Evolutionary conservation across 805 yeast species (phyloP).

Genomic region (Hermanozyma aechmeae): DNA sequence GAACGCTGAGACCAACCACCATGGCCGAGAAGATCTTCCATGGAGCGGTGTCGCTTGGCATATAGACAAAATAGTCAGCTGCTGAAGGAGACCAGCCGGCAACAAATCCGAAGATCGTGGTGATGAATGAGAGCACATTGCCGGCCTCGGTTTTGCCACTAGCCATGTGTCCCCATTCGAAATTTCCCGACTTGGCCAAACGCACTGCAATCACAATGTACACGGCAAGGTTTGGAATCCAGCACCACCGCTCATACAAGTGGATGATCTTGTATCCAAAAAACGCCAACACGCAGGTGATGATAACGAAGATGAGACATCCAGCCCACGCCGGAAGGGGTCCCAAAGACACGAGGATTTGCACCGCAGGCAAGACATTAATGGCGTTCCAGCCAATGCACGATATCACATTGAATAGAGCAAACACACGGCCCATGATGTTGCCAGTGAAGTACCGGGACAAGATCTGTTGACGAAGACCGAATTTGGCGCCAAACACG

Average conservation of each 20-base stretch:
- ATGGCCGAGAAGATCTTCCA: constrained; percentile 19
- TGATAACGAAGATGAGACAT: constrained; percentile 21
- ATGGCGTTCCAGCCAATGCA: constrained; percentile 28
- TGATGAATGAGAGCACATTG: constrained; percentile 9
- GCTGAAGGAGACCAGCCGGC: constrained; percentile 26
- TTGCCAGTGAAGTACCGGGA: constrained; percentile 23
- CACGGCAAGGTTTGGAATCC: constrained; percentile 22
- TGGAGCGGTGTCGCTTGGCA: constrained; percentile 16
- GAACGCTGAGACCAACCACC: constrained; percentile 18
- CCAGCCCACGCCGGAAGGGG: constrained; percentile 27
- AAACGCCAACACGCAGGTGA: constrained; percentile 18
- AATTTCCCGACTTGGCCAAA: constrained; percentile 15
- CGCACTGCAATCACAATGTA: constrained; percentile 21
- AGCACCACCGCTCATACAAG: constrained; percentile 20
- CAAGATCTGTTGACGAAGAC: constrained; percentile 18
- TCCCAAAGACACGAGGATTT: constrained; percentile 18
- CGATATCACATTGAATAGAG: constrained; percentile 17
- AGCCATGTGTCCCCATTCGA: constrained; percentile 19
- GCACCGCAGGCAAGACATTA: constrained; percentile 21
- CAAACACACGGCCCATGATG: constrained; percentile 20
- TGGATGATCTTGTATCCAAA: constrained; percentile 25
- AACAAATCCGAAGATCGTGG: constrained; percentile 21
- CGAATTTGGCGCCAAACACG: constrained; percentile 9
- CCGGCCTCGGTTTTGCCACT: constrained; percentile 11
- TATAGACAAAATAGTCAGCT: constrained; percentile 25